Percentiles rank a stretch among this genome's conserved stretches.
These are phyloP conservation scores for Xylaria palmicola DNA, from an alignment of 495 filamentous ascomycete genomes.

Conservation along the genomic window DNA sequence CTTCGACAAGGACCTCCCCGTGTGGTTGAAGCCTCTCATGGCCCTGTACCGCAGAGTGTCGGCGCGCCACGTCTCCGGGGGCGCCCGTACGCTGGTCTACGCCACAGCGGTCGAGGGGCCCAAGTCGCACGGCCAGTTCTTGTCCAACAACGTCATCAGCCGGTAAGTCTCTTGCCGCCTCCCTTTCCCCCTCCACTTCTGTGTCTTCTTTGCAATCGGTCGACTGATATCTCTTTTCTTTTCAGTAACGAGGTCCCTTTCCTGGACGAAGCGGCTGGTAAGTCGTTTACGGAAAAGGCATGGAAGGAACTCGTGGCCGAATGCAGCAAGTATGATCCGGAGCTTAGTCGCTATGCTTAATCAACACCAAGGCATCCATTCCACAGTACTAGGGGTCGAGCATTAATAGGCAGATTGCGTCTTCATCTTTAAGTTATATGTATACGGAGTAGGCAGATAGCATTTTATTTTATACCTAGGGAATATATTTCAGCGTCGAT, in stretches of 20 bases:
- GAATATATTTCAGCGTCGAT: too few species aligned
- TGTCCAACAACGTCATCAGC: constrained; percentile 9
- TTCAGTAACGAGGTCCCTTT: neutral
- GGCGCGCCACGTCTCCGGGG: constrained; percentile 13
- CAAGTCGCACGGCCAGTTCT: constrained; percentile 31
- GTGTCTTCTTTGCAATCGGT: neutral
- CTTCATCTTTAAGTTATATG: neutral
- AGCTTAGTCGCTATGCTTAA: neutral
- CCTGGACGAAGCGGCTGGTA: neutral
- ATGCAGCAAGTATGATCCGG: neutral
- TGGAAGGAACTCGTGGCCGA: constrained; percentile 1
- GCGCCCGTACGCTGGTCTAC: constrained; percentile 18
- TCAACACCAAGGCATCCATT: neutral
- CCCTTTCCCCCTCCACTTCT: neutral
- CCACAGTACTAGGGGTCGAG: neutral
- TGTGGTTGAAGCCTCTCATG: constrained; percentile 19
- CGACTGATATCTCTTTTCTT: neutral
- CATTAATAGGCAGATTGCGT: neutral
- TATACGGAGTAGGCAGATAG: too few species aligned
- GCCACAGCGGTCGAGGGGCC: constrained; percentile 17
- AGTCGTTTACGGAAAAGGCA: neutral
- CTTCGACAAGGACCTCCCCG: constrained; percentile 13
- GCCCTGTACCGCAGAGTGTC: constrained; percentile 9
- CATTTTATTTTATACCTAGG: too few species aligned
- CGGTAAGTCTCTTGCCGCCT: constrained; percentile 8